Conservation (phyloP, 192 early-diverging fungal species). For the Coemansia aciculifera region DNA sequence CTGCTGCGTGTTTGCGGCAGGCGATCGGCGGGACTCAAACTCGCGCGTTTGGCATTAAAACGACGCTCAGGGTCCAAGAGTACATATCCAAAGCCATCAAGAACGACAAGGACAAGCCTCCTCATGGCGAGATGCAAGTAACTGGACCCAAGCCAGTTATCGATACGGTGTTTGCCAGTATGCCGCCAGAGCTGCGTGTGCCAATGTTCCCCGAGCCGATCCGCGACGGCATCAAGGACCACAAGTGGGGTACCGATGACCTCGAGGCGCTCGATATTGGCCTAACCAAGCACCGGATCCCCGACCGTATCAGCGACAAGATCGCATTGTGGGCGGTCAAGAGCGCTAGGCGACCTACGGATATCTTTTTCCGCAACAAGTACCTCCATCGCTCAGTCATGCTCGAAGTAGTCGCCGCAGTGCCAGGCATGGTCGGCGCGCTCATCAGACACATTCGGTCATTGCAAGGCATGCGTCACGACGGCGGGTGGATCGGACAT, state of each 20-base stretch:
- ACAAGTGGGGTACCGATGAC: conserved; percentile 55
- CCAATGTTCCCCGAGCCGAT: conserved; percentile 58
- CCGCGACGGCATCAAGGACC: conserved; percentile 61
- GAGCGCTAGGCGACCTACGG: conserved; percentile 61
- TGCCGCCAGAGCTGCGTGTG: conserved; percentile 47
- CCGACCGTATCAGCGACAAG: conserved; percentile 58
- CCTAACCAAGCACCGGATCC: conserved; percentile 63
- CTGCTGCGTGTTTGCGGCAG: background rate
- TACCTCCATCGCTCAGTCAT: conserved; percentile 78
- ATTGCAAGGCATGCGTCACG: conserved; percentile 72
- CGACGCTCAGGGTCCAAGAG: conserved; percentile 48
- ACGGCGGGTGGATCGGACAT: conserved; percentile 90
- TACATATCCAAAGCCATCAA: conserved; percentile 37
- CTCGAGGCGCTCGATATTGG: conserved; percentile 67
- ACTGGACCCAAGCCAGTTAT: conserved; percentile 25
- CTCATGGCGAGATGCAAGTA: conserved; percentile 16
- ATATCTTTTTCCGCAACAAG: conserved; percentile 73
- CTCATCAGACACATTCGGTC: conserved; percentile 77
- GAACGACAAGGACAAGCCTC: conserved; percentile 7
- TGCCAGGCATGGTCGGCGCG: conserved; percentile 90
- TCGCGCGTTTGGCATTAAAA: conserved; percentile 51
- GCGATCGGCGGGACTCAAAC: conserved; percentile 16
- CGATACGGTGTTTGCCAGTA: conserved; percentile 32
- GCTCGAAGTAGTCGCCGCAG: conserved; percentile 74
- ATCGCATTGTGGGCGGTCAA: conserved; percentile 69